These are phyloP conservation scores for Lentinula aciculospora DNA, from an alignment of 768 basidiomycete species.

Conservation along the genomic window DNA sequence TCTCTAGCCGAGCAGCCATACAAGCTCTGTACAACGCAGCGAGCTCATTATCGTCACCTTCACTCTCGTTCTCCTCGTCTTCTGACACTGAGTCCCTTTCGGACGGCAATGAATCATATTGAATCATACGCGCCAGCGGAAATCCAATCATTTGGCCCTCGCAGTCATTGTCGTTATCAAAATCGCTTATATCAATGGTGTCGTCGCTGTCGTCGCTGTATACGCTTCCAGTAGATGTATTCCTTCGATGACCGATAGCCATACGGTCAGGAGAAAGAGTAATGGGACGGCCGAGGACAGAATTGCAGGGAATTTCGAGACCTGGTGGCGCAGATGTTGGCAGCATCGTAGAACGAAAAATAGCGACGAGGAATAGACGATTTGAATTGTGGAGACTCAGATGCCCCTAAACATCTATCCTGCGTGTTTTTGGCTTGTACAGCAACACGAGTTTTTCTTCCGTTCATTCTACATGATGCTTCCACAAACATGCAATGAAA, in stretches of 20 bases:
- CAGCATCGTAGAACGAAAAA: background rate
- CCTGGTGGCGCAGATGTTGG: background rate
- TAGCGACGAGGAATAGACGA: background rate
- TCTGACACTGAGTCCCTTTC: background rate
- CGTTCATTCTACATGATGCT: background rate
- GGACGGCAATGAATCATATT: background rate
- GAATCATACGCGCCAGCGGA: conserved; percentile 6
- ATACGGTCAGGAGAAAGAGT: background rate
- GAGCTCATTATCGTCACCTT: background rate
- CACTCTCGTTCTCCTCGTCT: background rate
- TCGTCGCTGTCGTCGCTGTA: conserved; percentile 4
- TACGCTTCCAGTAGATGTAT: background rate
- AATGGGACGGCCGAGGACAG: background rate
- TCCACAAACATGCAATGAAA: background rate
- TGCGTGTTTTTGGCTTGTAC: background rate
- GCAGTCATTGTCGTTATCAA: background rate
- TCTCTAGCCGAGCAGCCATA: conserved; percentile 25
- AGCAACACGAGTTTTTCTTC: background rate
- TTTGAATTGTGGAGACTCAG: background rate
- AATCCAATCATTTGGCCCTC: background rate
- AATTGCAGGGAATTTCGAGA: background rate
- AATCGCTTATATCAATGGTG: conserved; percentile 1
- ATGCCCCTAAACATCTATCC: background rate
- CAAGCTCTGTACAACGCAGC: conserved; percentile 21
- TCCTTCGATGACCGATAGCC: background rate